Evolutionary conservation across 2,329 filamentous ascomycete species (phyloP), one percentile per base, ranked within the genome.

Genomic region (Pyrenochaeta sp.): DNA sequence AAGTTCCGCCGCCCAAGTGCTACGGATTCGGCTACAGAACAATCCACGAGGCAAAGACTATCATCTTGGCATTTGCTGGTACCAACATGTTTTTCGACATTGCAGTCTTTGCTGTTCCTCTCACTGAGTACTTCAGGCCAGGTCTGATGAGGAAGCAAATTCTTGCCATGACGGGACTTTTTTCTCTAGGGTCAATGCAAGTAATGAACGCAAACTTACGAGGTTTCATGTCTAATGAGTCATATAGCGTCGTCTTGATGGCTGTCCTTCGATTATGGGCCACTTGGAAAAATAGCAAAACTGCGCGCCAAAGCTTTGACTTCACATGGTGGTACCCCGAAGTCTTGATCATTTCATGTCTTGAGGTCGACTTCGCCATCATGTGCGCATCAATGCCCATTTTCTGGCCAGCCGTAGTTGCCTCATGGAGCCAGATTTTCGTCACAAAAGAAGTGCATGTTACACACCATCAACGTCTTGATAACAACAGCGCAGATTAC

Each of bases 311-410:
- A 18, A 59, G 51, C 41, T 62, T 67, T 33, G 72, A 75, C 46
- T 71, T 70, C 35, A 72, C 70, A 0, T 75, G 61, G 64, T 68
- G 69, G 65, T 68, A 68, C 14, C 66, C 67, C 0, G 58, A 66
- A 23, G 60, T 62, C 2, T 47, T 71, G n/a, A 65, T 74, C 31
- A 58, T 75, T 36, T 68, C 68, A 12, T 67, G 61, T 40, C 58
- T 75, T 30, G 72, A 75, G 49, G 57, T 75, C 43, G 66, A 74
- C 30, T 67, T 75, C 39, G 72, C 72, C 12, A 73, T 75, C 49
- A 68, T 73, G 20, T 73, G 67, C 56, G 72, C 71, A 27, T 72
- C 68, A 7, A 71, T 75, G 51, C 73, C 73, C 14, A 73, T 75
- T 30, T 75, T 75, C 62, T 75, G 73, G 73, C 72, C 71, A 6